Percentiles rank a stretch among this genome's conserved stretches.
Conservation (phyloP, 352 stramenopile species). For the Pythium scleroteichum region DNA sequence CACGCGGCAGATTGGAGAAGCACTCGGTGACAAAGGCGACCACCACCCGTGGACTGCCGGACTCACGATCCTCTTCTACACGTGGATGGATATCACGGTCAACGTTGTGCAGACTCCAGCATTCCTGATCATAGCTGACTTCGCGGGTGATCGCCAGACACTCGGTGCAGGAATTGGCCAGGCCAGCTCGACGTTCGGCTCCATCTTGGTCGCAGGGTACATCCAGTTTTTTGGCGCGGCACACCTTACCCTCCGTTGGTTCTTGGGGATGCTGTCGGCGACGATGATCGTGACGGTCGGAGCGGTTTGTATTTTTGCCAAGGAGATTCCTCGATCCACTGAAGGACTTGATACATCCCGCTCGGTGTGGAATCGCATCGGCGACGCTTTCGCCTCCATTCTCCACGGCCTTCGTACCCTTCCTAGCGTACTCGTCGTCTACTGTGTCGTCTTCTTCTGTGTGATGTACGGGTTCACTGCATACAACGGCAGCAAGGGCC, state of each 20-base stretch:
- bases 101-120: conserved; percentile 53
- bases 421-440: conserved; percentile 38
- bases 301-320: conserved; percentile 32
- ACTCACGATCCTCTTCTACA: conserved; percentile 60
- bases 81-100: conserved; percentile 64
- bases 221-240: conserved; percentile 50
- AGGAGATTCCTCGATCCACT: conserved; percentile 32
- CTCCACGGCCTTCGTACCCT: conserved; percentile 41
- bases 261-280: conserved; percentile 53
- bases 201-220: conserved; percentile 50
- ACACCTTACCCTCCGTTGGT: conserved; percentile 46
- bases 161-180: conserved; percentile 43
- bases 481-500: conserved; percentile 69
- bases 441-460: conserved; percentile 49
- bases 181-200: conserved; percentile 48
- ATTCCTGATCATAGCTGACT: conserved; percentile 53
- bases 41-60: conserved; percentile 45
- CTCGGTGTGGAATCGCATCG: conserved; percentile 30
- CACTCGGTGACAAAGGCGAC: conserved; percentile 48
- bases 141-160: conserved; percentile 56
- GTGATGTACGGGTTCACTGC: conserved; percentile 56
- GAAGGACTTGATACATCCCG: background rate
- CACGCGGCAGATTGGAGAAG: conserved; percentile 47
- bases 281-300: conserved; percentile 37
- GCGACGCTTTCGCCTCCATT: conserved; percentile 38